Evolutionary conservation across 768 basidiomycete genomes (phyloP).

Genomic region (Sporobolomyces roseus): DNA sequence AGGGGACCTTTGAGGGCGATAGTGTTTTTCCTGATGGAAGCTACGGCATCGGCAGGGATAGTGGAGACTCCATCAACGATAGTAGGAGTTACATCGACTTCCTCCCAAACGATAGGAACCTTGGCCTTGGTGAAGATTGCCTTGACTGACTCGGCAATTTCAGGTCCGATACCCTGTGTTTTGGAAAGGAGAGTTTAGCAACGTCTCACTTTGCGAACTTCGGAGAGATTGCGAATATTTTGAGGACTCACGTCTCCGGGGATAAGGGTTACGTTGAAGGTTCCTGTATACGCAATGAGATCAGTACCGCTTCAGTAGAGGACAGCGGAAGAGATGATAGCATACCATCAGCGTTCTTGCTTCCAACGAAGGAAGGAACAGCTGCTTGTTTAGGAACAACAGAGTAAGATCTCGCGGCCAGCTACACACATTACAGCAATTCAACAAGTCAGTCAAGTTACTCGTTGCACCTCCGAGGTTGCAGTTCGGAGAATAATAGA

Average conservation of each 20-base stretch:
- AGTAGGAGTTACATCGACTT: conserved; percentile 91
- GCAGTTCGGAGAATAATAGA: no score
- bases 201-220: no score
- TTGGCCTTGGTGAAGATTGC: conserved; percentile 84
- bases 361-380: conserved; percentile 5
- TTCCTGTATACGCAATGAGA: conserved; percentile 2
- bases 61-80: conserved; percentile 93
- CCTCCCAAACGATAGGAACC: conserved; percentile 98
- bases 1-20: conserved; percentile 97
- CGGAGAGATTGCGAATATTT: background rate
- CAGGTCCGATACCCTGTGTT: conserved; percentile 87
- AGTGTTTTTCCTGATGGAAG: conserved; percentile 90
- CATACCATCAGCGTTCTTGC: conserved; percentile 31
- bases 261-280: conserved; percentile 67
- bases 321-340: background rate
- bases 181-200: background rate
- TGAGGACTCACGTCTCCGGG: conserved; percentile 74
- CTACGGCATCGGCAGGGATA: conserved; percentile 87
- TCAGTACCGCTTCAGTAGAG: background rate
- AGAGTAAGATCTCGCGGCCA: background rate
- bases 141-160: conserved; percentile 95
- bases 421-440: background rate
- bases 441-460: no score
- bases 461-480: no score
- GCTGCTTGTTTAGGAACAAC: conserved; percentile 14